phyloP scores from a whole-genome alignment of 2,329 filamentous ascomycete genomes.

The Aureobasidium sp. region DNA sequence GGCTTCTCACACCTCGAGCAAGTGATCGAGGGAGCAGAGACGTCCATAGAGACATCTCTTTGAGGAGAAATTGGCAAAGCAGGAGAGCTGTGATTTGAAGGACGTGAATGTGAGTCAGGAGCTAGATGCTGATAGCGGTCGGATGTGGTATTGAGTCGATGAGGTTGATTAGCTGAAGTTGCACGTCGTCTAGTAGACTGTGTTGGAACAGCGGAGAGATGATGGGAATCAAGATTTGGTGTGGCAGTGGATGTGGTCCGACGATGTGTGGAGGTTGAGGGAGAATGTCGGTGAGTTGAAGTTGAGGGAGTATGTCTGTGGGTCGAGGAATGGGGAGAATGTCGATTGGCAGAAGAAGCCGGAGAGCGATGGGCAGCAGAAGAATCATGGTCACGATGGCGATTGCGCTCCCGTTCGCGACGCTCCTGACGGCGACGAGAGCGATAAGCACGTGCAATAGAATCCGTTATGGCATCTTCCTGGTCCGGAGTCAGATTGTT shows the following conservation, averaged over 20 bases:
- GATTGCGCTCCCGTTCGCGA: neutral
- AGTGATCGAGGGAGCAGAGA: constrained; percentile 60
- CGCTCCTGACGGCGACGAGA: constrained; percentile 45
- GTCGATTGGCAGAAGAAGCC: neutral
- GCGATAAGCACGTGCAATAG: constrained; percentile 82
- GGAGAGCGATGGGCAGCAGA: constrained; percentile 5
- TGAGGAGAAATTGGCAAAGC: constrained; percentile 19
- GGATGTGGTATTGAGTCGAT: neutral
- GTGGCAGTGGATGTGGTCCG: constrained; percentile 3
- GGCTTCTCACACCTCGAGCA: constrained; percentile 64
- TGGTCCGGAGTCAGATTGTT: constrained; percentile 77
- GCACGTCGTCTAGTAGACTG: constrained; percentile 1
- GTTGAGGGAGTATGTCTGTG: neutral
- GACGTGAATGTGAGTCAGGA: neutral
- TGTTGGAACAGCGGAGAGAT: neutral
- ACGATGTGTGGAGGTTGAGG: neutral
- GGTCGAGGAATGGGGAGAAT: constrained; percentile 1
- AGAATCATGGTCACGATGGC: constrained; percentile 45
- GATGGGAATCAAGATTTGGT: neutral
- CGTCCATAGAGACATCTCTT: constrained; percentile 20
- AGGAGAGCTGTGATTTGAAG: constrained; percentile 21
- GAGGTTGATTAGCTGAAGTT: neutral
- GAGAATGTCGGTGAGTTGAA: neutral
- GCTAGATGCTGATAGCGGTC: neutral
- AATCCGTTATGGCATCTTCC: constrained; percentile 83